phyloP scores from a whole-genome alignment of 75 land plant species.

The Isoetes taiwanensis region DNA sequence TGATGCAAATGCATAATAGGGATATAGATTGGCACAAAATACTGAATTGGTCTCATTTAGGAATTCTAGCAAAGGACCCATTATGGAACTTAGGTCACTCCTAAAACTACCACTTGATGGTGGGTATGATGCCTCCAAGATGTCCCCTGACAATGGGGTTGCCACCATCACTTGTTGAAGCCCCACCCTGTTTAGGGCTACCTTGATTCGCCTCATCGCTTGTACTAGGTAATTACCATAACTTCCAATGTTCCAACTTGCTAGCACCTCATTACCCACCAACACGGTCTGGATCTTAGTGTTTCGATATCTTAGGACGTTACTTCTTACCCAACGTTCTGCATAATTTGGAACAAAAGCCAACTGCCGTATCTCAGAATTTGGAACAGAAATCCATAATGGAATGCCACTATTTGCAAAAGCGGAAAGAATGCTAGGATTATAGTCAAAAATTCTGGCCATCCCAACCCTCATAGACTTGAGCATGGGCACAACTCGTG shows the following conservation, averaged over 20 bases:
- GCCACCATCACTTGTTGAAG: not conserved
- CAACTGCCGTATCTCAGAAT: not conserved
- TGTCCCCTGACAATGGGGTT: not conserved
- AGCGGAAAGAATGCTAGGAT: not conserved
- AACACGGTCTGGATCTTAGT: not conserved
- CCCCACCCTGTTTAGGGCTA: not conserved
- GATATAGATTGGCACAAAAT: not conserved
- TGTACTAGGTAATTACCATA: not conserved
- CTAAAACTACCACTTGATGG: not conserved
- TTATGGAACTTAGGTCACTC: not conserved
- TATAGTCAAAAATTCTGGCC: not conserved
- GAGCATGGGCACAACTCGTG: slow-evolving; percentile 13
- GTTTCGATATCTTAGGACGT: not conserved
- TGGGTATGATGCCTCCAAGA: not conserved
- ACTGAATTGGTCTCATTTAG: not conserved
- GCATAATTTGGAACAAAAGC: not conserved
- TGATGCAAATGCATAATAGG: not conserved
- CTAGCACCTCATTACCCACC: not conserved
- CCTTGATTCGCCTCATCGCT: not conserved
- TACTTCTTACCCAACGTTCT: not conserved
- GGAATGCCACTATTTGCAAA: not conserved
- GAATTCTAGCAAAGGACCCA: not conserved
- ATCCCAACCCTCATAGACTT: no score
- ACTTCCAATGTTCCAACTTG: not conserved
- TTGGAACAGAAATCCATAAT: not conserved